Base-by-base conservation (phyloP, 306 rosid species). In the Vicia sativa region DNA sequence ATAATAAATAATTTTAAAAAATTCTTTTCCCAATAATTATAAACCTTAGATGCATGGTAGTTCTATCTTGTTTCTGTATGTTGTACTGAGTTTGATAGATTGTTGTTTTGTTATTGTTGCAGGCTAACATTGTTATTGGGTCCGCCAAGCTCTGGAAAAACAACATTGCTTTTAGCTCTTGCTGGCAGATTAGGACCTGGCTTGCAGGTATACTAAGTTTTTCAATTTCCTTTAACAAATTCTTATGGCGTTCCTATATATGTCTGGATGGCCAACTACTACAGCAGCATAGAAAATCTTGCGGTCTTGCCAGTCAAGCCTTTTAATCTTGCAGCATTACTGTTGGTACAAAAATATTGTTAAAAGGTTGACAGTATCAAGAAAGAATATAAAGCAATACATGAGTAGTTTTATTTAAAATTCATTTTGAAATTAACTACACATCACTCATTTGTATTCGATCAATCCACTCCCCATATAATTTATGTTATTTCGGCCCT, bases 71-170 rank as follows among this genome's bases (percentile, higher is more conserved):
- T 25, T 54, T 55, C 18, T 55, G 13, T 49, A 16, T 49, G 31
- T 25, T 45, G 9, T 8, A 13, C 43, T 34, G 5, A 19, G 42
- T 41, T 39, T 25, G 42, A 70, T 28, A 15, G 35, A 26, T 21
- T 65, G 25, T 49, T 54, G 68, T 45, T 21, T 19, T 65, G 70
- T 65, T 63, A 45, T 64, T 73, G 42, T 77, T 78, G 77, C 70
- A 95, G 99, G 76, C 74, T 95, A 72, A 95, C 99, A 11, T 79
- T 95, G 69, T 67, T 95, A 43, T 65, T 95, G 87, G 99, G 99
- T 67, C 97, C 99, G 37, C 99, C 99, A 52, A 87, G 97, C 87
- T 95, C 99, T 11, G 99, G 99, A 68, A 95, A 95, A 83, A 82
- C 97, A 11, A 87, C 99, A 9, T 74, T 95, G 66, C 81, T 95